Percentiles rank a stretch among this genome's conserved stretches.
Conservation (phyloP, 2,329 filamentous ascomycete genomes). For the Onygenales sp. region DNA sequence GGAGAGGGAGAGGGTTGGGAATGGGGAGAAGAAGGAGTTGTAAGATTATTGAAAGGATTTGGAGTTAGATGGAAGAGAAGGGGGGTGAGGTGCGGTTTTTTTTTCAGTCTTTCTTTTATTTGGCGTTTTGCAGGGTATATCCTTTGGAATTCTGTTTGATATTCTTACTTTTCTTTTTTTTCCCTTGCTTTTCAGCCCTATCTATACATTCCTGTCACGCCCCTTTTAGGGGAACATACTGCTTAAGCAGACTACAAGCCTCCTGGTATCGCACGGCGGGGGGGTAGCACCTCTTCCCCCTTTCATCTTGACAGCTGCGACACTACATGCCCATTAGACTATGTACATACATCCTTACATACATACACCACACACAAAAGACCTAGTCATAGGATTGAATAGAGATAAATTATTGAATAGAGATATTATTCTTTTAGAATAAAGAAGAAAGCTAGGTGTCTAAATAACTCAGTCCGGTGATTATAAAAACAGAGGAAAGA, state of each 20-base stretch:
- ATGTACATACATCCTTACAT: no score
- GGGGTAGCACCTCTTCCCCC: no score
- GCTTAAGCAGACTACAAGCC: no score
- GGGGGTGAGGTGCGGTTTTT: background rate
- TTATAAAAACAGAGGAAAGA: no score
- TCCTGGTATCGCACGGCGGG: no score
- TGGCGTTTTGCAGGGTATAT: background rate
- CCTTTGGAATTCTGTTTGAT: background rate
- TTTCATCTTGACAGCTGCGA: no score
- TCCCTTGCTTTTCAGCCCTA: background rate
- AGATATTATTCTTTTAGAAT: background rate
- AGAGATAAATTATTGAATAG: no score
- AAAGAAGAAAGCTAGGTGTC: background rate
- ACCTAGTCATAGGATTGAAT: no score
- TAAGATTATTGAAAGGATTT: background rate
- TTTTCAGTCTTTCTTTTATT: background rate
- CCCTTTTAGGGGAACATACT: background rate
- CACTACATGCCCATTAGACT: no score
- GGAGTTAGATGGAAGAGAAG: background rate
- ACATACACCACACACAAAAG: no score
- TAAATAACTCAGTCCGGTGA: background rate
- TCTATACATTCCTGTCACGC: background rate
- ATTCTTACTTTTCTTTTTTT: background rate
- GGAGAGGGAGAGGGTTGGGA: constrained; percentile 8
- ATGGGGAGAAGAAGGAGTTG: background rate